Evolutionary conservation across 2,329 filamentous ascomycete species (phyloP).

Genomic region (Aureobasidium sp.): DNA sequence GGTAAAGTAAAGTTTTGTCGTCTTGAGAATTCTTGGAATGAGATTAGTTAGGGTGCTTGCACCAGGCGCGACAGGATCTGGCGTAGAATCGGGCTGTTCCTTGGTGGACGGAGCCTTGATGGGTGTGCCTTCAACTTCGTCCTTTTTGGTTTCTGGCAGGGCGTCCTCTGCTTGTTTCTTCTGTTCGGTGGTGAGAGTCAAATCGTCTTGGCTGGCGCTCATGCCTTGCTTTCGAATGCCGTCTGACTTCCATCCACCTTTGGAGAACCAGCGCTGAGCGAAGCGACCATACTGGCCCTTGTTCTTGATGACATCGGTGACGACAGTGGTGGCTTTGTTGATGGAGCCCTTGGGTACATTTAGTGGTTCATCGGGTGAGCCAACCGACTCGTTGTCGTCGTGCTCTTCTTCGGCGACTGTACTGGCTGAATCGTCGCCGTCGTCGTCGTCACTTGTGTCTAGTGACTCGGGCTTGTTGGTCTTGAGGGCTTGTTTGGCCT

Average conservation of each 20-base stretch:
- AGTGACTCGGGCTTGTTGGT: slow-evolving; percentile 29
- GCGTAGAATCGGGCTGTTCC: background rate
- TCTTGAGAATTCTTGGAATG: slow-evolving; percentile 76
- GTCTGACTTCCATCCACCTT: slow-evolving; percentile 65
- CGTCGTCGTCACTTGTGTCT: slow-evolving; percentile 28
- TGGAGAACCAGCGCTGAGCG: slow-evolving; percentile 85
- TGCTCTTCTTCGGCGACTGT: slow-evolving; percentile 29
- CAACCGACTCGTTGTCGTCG: slow-evolving; percentile 23
- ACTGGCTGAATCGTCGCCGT: slow-evolving; percentile 26
- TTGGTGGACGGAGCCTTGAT: background rate
- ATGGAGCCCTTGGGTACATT: slow-evolving; percentile 27
- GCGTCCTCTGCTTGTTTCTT: slow-evolving; percentile 30
- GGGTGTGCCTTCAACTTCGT: slow-evolving; percentile 37
- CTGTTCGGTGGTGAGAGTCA: slow-evolving; percentile 27
- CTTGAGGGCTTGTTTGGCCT: slow-evolving; percentile 46
- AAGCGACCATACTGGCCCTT: slow-evolving; percentile 83
- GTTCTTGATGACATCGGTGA: slow-evolving; percentile 78
- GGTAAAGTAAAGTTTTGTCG: slow-evolving; percentile 76
- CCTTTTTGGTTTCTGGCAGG: slow-evolving; percentile 21
- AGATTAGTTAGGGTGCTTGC: slow-evolving; percentile 38
- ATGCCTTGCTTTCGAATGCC: slow-evolving; percentile 64
- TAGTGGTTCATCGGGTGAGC: background rate
- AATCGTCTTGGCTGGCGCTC: slow-evolving; percentile 44
- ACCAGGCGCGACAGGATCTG: background rate
- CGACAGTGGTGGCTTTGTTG: slow-evolving; percentile 57